Percentiles rank a stretch among this genome's conserved stretches.
phyloP scores from a whole-genome alignment of 805 yeast genomes.

The Candida rishiriensis region DNA sequence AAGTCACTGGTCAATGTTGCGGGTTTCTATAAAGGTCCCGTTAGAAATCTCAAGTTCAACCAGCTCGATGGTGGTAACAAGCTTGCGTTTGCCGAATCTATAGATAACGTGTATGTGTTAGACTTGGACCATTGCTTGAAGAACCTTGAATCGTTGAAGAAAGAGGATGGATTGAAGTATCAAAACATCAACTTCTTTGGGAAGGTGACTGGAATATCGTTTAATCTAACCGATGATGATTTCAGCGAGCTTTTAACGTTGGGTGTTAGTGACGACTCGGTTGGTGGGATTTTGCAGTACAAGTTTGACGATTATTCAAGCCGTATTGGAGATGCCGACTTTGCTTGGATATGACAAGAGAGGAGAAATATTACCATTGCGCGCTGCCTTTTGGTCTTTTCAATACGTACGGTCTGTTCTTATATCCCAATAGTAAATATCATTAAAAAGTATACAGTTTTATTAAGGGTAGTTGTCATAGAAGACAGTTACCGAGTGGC shows the following conservation, averaged over 20 bases:
- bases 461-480: no score
- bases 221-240: slow-evolving; percentile 36
- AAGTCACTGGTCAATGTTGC: slow-evolving; percentile 11
- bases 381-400: no score
- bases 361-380: no score
- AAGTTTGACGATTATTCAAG: slow-evolving; percentile 21
- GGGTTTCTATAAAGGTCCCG: slow-evolving; percentile 37
- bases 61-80: slow-evolving; percentile 36
- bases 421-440: no score
- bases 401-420: no score
- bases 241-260: slow-evolving; percentile 45
- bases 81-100: slow-evolving; percentile 53
- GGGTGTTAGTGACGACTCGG: slow-evolving; percentile 50
- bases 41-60: slow-evolving; percentile 50
- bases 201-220: slow-evolving; percentile 52
- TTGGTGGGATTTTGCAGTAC: slow-evolving; percentile 55
- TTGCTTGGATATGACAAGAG: slow-evolving; percentile 13
- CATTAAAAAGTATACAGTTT: not conserved
- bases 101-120: slow-evolving; percentile 53
- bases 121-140: slow-evolving; percentile 22
- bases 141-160: not conserved
- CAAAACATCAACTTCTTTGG: slow-evolving; percentile 56
- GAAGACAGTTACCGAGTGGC: no score
- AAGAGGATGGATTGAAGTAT: slow-evolving; percentile 9
- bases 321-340: slow-evolving; percentile 3